Base-by-base conservation (phyloP, 495 filamentous ascomycete genomes). In the Aspergillus mulundensis region DNA sequence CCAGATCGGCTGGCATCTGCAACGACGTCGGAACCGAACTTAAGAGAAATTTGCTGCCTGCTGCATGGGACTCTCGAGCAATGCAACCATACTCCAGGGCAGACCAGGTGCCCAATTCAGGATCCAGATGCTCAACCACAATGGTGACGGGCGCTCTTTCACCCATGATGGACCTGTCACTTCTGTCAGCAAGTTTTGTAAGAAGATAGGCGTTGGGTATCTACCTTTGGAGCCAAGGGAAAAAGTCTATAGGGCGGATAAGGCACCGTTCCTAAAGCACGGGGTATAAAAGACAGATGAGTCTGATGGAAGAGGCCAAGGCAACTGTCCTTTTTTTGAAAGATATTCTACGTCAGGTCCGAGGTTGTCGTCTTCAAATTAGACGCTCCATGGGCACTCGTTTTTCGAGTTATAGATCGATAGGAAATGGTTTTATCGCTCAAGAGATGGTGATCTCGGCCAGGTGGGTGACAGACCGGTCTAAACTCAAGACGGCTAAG, bases 51-150 rank as follows among this genome's bases (percentile, higher is more conserved):
- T 77, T 73, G 42, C 84, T 81, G 21, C 86, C 85, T 16, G 80
- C 70, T 11, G 77, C 79, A 57, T 85, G 71, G 39, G 87, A 90
- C 76, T 98, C 94, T 30, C 77, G 74, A 21, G 91, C 89, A 60
- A 97, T 96, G 56, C 86, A 81, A 50, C 81, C 72, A 75, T 98
- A 98, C 74, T 98, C 94, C 18, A 96, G 80, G 19, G 86, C 81
- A 5, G 92, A 96, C 94, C 94, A 98, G 30, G 81, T 81, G n/a
- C 93, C 94, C 21, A 97, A 81, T 69, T 98, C 94, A 14, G 87
- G 84, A 76, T 96, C 91, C 19, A 96, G 81, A 72, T 96, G 91
- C 76, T 96, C 91, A 52, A 96, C 90, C 61, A 96, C 85, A 73
- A 90, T 95, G 36, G 81, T 89, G 48, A 66, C 60, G 46, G 62